Conservation (phyloP, 768 basidiomycete genomes). For the Coprinopsis marcescibilis region DNA sequence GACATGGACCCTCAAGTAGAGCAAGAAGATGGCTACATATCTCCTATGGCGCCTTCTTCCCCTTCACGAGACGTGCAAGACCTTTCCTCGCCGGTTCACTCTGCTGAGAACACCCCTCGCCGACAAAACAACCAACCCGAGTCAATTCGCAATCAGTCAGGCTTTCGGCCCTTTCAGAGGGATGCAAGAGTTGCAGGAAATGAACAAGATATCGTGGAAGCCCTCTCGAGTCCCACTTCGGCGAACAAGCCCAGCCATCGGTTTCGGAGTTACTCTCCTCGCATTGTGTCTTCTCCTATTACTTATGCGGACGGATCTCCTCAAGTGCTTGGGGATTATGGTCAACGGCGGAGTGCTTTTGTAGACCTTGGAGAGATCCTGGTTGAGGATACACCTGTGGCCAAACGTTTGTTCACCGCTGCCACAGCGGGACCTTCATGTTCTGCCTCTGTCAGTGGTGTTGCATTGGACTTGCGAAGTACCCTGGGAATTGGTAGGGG, state of each 20-base stretch:
- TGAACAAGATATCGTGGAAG: constrained; percentile 5
- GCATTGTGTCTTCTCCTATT: background rate
- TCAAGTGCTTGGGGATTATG: background rate
- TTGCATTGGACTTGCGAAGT: constrained; percentile 11
- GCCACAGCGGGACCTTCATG: background rate
- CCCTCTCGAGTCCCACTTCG: constrained; percentile 25
- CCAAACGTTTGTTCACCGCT: background rate
- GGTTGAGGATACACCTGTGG: constrained; percentile 7
- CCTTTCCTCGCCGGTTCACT: constrained; percentile 2
- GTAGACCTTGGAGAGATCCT: background rate
- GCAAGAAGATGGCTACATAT: constrained; percentile 81
- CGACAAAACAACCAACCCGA: too few relatives aligned
- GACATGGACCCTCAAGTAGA: constrained; percentile 41
- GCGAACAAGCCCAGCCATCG: constrained; percentile 15
- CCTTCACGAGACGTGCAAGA: constrained; percentile 20
- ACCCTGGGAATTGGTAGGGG: background rate
- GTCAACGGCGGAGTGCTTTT: background rate
- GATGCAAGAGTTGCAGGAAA: background rate
- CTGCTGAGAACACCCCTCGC: background rate
- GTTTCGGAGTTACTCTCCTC: constrained; percentile 1
- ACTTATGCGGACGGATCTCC: background rate
- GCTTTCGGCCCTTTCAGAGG: background rate
- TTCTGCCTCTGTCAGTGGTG: background rate
- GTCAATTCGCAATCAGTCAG: background rate
- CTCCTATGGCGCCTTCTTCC: constrained; percentile 55